These are phyloP conservation scores for Breviolum minutum DNA, from an alignment of 73 alveolate genomes.

Conservation along the genomic window DNA sequence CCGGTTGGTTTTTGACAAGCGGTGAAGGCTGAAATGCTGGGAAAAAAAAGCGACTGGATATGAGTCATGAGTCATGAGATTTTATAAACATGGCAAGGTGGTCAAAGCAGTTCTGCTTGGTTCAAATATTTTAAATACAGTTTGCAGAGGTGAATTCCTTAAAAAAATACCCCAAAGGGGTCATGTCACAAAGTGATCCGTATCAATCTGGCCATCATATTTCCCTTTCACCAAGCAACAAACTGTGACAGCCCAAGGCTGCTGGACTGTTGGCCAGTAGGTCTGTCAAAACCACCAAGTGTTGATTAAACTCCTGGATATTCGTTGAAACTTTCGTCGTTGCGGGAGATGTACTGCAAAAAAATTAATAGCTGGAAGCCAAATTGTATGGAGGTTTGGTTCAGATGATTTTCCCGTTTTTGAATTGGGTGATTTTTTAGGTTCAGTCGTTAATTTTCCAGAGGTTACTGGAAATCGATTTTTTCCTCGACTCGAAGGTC, in stretches of 20 bases:
- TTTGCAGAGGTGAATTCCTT: too few species aligned
- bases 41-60: too few species aligned
- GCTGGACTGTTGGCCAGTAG: slow-evolving; percentile 84
- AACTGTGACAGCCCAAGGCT: slow-evolving; percentile 4
- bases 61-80: too few species aligned
- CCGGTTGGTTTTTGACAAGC: neutral
- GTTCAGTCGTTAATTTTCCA: too few species aligned
- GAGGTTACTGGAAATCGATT: too few species aligned
- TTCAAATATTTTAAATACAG: neutral
- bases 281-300: slow-evolving; percentile 5
- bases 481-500: too few species aligned
- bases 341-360: too few species aligned
- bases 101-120: neutral
- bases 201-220: too few species aligned
- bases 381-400: neutral
- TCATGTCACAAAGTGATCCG: neutral
- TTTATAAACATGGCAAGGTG: too few species aligned
- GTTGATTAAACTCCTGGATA: slow-evolving; percentile 58
- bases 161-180: neutral
- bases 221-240: neutral
- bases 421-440: too few species aligned
- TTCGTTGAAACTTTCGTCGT: too few species aligned
- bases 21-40: neutral
- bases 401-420: too few species aligned
- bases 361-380: neutral